These are phyloP conservation scores for Pseudocercospora musae DNA, from an alignment of 2,329 filamentous ascomycete genomes.

Conservation along the genomic window DNA sequence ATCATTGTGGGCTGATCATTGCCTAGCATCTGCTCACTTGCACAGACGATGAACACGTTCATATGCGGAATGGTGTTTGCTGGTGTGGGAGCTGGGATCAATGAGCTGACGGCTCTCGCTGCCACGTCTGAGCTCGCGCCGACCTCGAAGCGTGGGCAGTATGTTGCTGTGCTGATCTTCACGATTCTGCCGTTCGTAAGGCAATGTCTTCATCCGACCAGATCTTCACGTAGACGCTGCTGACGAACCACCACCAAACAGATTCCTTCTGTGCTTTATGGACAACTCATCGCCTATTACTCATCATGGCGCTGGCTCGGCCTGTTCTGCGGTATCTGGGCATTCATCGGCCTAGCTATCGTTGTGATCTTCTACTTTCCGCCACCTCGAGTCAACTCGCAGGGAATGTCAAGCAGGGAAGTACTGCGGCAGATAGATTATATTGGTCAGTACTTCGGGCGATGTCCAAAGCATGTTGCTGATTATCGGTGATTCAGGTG, in stretches of 20 bases:
- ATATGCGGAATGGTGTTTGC: slow-evolving; percentile 62
- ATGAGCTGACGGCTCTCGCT: slow-evolving; percentile 65
- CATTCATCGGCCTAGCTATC: slow-evolving; percentile 50
- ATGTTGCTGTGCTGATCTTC: slow-evolving; percentile 58
- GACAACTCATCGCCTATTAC: slow-evolving; percentile 52
- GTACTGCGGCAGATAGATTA: slow-evolving; percentile 50
- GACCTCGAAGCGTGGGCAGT: slow-evolving; percentile 60
- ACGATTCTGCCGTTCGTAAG: slow-evolving; percentile 57
- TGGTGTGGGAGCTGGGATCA: slow-evolving; percentile 64
- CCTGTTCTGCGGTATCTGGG: slow-evolving; percentile 51
- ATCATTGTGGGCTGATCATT: background rate
- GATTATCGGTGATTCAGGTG: slow-evolving; percentile 21
- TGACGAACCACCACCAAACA: background rate
- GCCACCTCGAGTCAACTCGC: slow-evolving; percentile 47
- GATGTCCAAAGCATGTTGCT: background rate
- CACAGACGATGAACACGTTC: slow-evolving; percentile 52
- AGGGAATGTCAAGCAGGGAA: slow-evolving; percentile 40
- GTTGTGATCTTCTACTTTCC: slow-evolving; percentile 54
- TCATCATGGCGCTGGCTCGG: slow-evolving; percentile 56
- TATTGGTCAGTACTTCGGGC: slow-evolving; percentile 38
- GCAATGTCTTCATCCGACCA: background rate
- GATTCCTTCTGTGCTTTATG: slow-evolving; percentile 28
- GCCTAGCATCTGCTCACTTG: slow-evolving; percentile 51
- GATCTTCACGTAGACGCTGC: background rate
- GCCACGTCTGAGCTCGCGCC: slow-evolving; percentile 67